A percentile compares a stretch with the other conserved stretches of the same genome.
Conservation (phyloP, 371 early-diverging fungal species). For the Rhizopus sp. region DNA sequence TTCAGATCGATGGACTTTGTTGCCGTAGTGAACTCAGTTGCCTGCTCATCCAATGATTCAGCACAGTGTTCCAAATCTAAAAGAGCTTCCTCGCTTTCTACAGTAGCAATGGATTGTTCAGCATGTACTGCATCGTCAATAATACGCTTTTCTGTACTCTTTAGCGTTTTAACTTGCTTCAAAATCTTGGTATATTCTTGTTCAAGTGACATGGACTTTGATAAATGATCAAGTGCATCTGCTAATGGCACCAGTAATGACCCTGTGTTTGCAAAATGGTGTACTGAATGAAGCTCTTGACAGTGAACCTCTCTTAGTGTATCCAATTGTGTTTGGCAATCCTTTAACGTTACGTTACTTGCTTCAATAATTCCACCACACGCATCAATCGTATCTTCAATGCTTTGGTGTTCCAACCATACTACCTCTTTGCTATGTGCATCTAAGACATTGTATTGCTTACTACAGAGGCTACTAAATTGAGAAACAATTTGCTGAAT, state of each 20-base stretch:
- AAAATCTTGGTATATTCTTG: not conserved
- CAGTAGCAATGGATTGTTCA: not conserved
- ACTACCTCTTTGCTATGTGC: not conserved
- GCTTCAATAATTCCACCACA: not conserved
- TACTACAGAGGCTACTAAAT: not conserved
- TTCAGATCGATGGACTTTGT: not conserved
- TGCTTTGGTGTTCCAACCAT: not conserved
- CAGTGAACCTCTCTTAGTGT: not conserved
- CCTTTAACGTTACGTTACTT: not conserved
- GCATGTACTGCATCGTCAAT: not conserved
- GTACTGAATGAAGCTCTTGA: not conserved
- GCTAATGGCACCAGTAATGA: not conserved
- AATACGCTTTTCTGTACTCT: not conserved
- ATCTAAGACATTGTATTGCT: not conserved
- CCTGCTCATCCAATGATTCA: conserved; percentile 22
- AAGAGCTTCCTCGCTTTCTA: not conserved
- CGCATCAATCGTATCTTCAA: not conserved
- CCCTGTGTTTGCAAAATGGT: not conserved
- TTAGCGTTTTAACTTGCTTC: not conserved
- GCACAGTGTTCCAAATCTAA: conserved; percentile 14
- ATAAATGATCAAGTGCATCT: not conserved
- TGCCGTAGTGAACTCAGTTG: conserved; percentile 1
- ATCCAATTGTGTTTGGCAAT: not conserved
- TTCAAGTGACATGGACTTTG: not conserved
- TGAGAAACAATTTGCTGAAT: conserved; percentile 1